Evolutionary conservation across 495 filamentous ascomycete species (phyloP), one percentile per base, ranked within the genome.

Genomic region (Podospora pseudoanserina): DNA sequence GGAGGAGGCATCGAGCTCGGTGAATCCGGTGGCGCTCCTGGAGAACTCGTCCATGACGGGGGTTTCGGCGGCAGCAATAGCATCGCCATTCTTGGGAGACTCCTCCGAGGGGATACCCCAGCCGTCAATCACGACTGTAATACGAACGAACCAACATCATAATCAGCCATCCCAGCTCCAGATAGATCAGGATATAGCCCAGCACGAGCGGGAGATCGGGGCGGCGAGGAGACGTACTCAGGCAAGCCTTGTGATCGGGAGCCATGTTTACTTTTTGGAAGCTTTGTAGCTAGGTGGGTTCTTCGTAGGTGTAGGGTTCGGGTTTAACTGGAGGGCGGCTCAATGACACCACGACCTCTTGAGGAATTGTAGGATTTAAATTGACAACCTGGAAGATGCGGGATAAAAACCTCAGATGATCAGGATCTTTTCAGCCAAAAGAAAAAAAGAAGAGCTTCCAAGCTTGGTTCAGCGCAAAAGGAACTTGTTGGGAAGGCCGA

Each of bases 1-100:
- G 2, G 96, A 98, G 9, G 94, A 97, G 61, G 95, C 95, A 69
- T 97, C 95, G 67, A 99, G 89, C 79, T 93, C 88, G 70, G 92
- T 79, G 75, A 76, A 83, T 65, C 81, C 76, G 65, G 76, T 79
- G 23, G 70, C 57, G 76, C 76, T 79, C 68, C 72, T 63, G 68
- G 75, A 80, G 70, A 82, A 73, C 65, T 74, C 77, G 72, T 80
- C 78, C 75, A 81, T 80, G 77, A 88, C 88, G 39, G 95, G 95
- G 54, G 95, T 97, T 71, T 96, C 85, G 70, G 95, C 95, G 69
- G 90, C 90, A 66, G 91, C 87, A 78, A 99, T 98, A 75, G 95
- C 95, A 86, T 99, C 93, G 77, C 95, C 95, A 79, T 94, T 77
- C 65, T 89, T 87, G 65, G 89, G 90, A 18, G 92, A 93, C 56